Conservation (phyloP, 2,329 filamentous ascomycete species). For the Metarhizium humberi region DNA sequence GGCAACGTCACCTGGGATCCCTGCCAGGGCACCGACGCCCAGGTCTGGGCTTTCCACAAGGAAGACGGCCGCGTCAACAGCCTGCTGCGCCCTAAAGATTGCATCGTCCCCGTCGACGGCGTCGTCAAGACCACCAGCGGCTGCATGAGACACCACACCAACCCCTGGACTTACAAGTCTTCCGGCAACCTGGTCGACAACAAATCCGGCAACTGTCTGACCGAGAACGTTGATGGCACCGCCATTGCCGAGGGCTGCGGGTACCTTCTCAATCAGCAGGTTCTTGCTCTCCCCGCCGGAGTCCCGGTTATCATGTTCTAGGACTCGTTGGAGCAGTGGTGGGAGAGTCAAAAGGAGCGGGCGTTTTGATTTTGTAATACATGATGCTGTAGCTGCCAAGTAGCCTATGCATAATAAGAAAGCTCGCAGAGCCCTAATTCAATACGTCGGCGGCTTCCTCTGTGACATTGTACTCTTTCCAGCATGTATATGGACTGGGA, state of each 20-base stretch:
- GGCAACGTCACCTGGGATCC: constrained; percentile 21
- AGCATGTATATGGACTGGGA: too few relatives aligned
- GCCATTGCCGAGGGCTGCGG: constrained; percentile 23
- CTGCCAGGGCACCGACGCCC: constrained; percentile 28
- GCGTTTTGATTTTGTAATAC: too few relatives aligned
- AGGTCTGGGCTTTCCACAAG: constrained; percentile 30
- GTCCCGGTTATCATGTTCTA: not conserved
- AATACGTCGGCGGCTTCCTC: too few relatives aligned
- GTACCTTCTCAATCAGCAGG: constrained; percentile 31
- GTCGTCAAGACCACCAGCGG: constrained; percentile 7
- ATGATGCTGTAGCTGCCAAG: too few relatives aligned
- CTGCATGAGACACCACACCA: constrained; percentile 11
- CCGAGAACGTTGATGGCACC: constrained; percentile 19
- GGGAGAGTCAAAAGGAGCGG: too few relatives aligned
- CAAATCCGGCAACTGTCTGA: constrained; percentile 25
- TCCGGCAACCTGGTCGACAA: constrained; percentile 32
- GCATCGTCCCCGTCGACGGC: constrained; percentile 18
- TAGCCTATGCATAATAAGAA: too few relatives aligned
- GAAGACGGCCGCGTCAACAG: constrained; percentile 25
- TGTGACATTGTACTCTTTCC: too few relatives aligned
- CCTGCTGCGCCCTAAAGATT: constrained; percentile 23
- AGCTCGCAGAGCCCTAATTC: too few relatives aligned
- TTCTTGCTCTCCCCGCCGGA: constrained; percentile 35
- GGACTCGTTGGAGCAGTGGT: too few relatives aligned
- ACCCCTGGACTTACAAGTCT: constrained; percentile 33